These are phyloP conservation scores for Boletellus ananas DNA, from an alignment of 768 basidiomycete species.

Conservation along the genomic window DNA sequence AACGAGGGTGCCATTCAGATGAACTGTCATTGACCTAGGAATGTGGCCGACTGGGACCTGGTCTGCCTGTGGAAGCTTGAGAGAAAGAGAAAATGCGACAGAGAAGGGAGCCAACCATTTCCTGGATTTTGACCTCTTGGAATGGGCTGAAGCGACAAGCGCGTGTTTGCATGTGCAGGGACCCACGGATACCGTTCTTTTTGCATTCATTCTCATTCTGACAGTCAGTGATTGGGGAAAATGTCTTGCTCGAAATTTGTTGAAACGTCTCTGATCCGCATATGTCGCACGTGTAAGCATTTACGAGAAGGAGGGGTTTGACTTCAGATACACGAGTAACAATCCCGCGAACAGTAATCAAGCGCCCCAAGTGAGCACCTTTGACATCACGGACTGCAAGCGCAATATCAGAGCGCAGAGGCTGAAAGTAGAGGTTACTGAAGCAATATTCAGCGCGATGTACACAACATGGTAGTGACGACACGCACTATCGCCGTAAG, in stretches of 20 bases:
- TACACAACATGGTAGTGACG: background rate
- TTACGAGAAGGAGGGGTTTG: constrained; percentile 94
- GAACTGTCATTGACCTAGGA: constrained; percentile 96
- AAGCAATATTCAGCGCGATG: constrained; percentile 12
- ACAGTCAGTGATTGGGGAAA: constrained; percentile 86
- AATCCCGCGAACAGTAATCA: constrained; percentile 96
- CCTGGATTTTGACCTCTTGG: constrained; percentile 98
- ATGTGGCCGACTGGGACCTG: constrained; percentile 99
- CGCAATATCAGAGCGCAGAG: constrained; percentile 67
- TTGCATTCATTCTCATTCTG: constrained; percentile 81
- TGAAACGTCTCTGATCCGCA: constrained; percentile 99
- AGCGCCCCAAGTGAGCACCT: constrained; percentile 78
- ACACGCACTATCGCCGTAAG: constrained; percentile 88
- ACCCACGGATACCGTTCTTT: constrained; percentile 82
- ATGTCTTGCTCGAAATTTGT: constrained; percentile 89
- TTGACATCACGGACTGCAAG: constrained; percentile 92
- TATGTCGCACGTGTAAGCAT: constrained; percentile 97
- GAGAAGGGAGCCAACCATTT: constrained; percentile 64
- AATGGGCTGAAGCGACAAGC: constrained; percentile 97
- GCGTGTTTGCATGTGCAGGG: constrained; percentile 96
- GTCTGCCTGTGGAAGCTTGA: constrained; percentile 61
- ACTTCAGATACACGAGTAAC: constrained; percentile 99
- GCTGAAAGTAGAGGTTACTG: constrained; percentile 94
- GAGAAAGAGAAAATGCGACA: background rate
- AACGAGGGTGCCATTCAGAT: constrained; percentile 85